Percentiles rank a stretch among this genome's conserved stretches.
Evolutionary conservation across 1,284 basidiomycete genomes (phyloP).

Genomic region (Phaffia rhodozyma): DNA sequence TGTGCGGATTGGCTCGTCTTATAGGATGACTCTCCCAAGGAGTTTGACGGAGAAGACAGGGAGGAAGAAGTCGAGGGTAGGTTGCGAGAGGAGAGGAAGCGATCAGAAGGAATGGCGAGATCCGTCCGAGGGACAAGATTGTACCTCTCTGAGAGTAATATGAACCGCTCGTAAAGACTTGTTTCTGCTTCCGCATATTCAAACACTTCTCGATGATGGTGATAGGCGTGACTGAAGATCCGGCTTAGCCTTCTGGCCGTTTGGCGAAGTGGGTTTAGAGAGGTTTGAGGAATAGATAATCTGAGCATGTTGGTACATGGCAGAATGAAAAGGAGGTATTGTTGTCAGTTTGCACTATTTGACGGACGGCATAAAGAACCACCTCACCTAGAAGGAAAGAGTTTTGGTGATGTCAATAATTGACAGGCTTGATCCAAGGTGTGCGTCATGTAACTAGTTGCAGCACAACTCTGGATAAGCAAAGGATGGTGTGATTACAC

Average conservation of each 20-base stretch:
- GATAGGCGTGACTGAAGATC: slow-evolving; percentile 92
- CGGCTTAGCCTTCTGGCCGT: slow-evolving; percentile 78
- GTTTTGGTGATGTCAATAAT: slow-evolving; percentile 68
- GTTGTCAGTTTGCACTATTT: not conserved
- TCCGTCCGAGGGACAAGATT: slow-evolving; percentile 61
- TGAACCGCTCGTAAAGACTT: slow-evolving; percentile 80
- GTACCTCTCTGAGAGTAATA: slow-evolving; percentile 66
- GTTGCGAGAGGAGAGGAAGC: slow-evolving; percentile 12
- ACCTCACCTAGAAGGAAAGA: slow-evolving; percentile 73
- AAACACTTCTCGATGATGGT: slow-evolving; percentile 82
- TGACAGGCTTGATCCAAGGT: slow-evolving; percentile 80
- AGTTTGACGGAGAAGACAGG: no score
- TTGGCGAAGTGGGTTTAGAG: slow-evolving; percentile 73
- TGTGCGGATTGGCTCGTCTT: no score
- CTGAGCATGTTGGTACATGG: slow-evolving; percentile 33
- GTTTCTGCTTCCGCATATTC: slow-evolving; percentile 58
- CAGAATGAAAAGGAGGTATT: not conserved
- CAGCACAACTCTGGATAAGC: slow-evolving; percentile 66
- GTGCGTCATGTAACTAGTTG: slow-evolving; percentile 93
- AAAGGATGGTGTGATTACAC: slow-evolving; percentile 13
- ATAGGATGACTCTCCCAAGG: no score
- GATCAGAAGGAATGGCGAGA: slow-evolving; percentile 33
- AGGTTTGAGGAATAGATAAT: slow-evolving; percentile 54
- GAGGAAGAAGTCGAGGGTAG: not conserved
- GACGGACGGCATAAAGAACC: not conserved